These are phyloP conservation scores for Bryum argenteum DNA, from an alignment of 225 moss, liverwort and hornwort species.

Conservation along the genomic window DNA sequence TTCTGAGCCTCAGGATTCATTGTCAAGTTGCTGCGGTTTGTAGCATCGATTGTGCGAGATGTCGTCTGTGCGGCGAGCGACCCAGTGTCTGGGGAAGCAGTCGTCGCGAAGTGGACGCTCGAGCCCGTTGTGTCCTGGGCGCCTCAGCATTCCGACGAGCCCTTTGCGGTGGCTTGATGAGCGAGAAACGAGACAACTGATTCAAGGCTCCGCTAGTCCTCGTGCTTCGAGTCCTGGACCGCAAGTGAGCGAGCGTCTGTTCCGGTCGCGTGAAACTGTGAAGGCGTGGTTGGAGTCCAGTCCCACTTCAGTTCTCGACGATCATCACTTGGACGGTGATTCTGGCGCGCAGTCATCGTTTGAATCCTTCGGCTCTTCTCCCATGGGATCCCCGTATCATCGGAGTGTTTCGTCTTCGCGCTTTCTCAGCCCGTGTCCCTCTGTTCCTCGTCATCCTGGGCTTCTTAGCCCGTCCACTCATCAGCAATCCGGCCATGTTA, in stretches of 20 bases:
- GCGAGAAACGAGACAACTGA: constrained; percentile 29
- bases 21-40: neutral
- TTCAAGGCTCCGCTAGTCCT: constrained; percentile 13
- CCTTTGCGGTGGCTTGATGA: constrained; percentile 33
- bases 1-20: neutral
- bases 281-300: constrained; percentile 58
- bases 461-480: constrained; percentile 26
- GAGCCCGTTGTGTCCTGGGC: constrained; percentile 37
- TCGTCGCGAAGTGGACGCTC: constrained; percentile 29
- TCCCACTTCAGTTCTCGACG: constrained; percentile 51
- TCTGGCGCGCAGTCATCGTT: constrained; percentile 28
- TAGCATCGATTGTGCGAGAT: constrained; percentile 30
- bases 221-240: constrained; percentile 3
- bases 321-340: constrained; percentile 25
- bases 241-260: constrained; percentile 31
- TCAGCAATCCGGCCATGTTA: constrained; percentile 25
- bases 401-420: constrained; percentile 25
- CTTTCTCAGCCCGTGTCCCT: constrained; percentile 30
- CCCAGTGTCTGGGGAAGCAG: constrained; percentile 40
- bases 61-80: constrained; percentile 49
- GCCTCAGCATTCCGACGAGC: neutral
- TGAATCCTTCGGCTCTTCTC: constrained; percentile 32
- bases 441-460: constrained; percentile 18
- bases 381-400: constrained; percentile 33
- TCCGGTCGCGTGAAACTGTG: constrained; percentile 43